Evolutionary conservation across 345 rosid genomes (phyloP), one percentile per base, ranked within the genome.

Genomic region (Viola odorata): DNA sequence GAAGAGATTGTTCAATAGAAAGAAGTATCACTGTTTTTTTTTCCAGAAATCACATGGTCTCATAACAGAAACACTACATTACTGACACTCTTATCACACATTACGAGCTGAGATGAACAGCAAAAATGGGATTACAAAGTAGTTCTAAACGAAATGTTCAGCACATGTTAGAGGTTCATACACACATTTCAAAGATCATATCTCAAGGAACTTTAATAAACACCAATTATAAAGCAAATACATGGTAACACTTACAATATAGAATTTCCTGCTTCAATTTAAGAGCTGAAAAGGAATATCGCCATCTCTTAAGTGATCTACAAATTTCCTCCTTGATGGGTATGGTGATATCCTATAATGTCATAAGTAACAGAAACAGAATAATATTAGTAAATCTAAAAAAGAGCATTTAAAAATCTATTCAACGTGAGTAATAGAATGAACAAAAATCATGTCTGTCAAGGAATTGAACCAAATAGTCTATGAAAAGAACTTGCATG

Each of bases 211-310:
- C 48, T 45, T 23, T 13, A 48, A 55, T 15, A 39, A 41, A 61
- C 36, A 50, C 4, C 5, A 64, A 12, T 58, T 51, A 41, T 23
- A 42, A 45, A 54, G 12, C 55, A 61, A 63, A n/a, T 32, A 32
- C 59, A 13, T 32, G 44, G 23, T 36, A 49, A 57, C 50, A 72
- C 98, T 85, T 73, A 92, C 98, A 89, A 69, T 89, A 92, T 58
- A 92, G 81, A 68, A 89, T 74, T 74, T 92, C 98, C 73, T 92
- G 96, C 80, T 89, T 91, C 75, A 89, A 66, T 80, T 85, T 92
- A 58, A 92, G 94, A 1, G 87, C 85, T 61, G 96, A 82, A 73
- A 89, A 89, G 62, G 88, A 82, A 75, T 82, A 73, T 63, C 91
- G 82, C 96, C 96, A 84, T 53, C 85, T 75, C 73, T 84, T 88